Conservation (phyloP, 2,329 filamentous ascomycete genomes). For the Verticillium isaacii region DNA sequence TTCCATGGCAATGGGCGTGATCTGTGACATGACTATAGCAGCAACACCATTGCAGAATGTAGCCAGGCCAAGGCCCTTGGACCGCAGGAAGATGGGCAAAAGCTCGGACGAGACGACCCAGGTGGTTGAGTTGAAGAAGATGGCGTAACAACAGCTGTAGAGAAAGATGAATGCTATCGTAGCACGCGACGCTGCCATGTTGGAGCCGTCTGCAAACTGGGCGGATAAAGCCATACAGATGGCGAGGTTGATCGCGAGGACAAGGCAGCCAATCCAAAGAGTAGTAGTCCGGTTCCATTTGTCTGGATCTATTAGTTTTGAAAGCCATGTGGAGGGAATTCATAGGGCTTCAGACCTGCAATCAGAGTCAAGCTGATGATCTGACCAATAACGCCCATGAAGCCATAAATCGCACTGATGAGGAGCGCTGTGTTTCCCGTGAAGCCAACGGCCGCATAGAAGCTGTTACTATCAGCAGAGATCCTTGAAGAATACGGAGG, state of each 20-base stretch:
- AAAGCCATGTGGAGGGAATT: background rate
- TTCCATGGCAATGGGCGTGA: slow-evolving; percentile 36
- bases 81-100: background rate
- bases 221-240: background rate
- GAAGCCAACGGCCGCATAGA: background rate
- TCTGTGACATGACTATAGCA: background rate
- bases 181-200: background rate
- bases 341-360: background rate
- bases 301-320: background rate
- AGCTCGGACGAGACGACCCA: background rate
- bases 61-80: background rate
- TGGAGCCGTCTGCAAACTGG: background rate
- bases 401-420: background rate
- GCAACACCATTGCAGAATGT: background rate
- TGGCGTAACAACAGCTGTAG: background rate
- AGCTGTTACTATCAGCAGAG: background rate
- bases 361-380: background rate
- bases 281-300: background rate
- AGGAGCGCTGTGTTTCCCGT: background rate
- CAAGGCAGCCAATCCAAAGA: background rate
- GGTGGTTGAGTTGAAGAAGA: background rate
- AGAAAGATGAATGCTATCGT: background rate
- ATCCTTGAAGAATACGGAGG: too few species aligned
- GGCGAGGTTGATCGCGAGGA: background rate
- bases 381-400: background rate